Conservation (phyloP, 768 basidiomycete genomes). For the Candolleomyces eurysporus region DNA sequence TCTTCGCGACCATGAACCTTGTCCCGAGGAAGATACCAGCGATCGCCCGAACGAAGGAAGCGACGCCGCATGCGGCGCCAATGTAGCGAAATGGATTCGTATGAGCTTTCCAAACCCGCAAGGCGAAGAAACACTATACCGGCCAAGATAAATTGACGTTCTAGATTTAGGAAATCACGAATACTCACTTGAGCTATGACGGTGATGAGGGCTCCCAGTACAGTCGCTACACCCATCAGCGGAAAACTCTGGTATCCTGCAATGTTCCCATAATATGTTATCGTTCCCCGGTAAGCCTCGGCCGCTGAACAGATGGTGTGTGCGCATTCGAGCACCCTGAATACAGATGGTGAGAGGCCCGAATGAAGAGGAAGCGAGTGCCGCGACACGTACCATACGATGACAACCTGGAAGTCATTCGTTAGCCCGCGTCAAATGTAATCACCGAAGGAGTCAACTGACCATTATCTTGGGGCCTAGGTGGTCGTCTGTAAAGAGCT, state of each 20-base stretch:
- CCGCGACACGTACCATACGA: not conserved
- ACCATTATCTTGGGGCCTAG: constrained; percentile 18
- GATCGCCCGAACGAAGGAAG: constrained; percentile 24
- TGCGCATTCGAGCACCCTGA: constrained; percentile 12
- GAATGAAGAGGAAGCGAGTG: not conserved
- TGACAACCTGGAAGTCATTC: not conserved
- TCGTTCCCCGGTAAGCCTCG: constrained; percentile 10
- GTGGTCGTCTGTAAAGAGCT: constrained; percentile 18
- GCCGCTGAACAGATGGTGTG: constrained; percentile 11
- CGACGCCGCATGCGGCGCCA: constrained; percentile 22
- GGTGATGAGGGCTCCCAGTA: constrained; percentile 12
- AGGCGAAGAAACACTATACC: constrained; percentile 29
- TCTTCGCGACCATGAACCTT: constrained; percentile 18
- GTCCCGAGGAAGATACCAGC: constrained; percentile 26
- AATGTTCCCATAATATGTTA: not conserved
- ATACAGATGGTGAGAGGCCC: not conserved
- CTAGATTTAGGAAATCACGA: no score
- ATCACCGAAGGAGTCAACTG: not conserved
- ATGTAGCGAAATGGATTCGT: constrained; percentile 24
- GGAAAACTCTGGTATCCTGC: not conserved
- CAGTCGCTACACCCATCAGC: constrained; percentile 8
- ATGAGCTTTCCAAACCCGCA: constrained; percentile 27
- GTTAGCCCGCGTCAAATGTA: not conserved
- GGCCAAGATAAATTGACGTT: no score
- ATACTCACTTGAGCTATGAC: constrained; percentile 10